Evolutionary conservation across 352 stramenopile genomes (phyloP), one percentile per base, ranked within the genome.

Genomic region (Globisporangium okanoganense): DNA sequence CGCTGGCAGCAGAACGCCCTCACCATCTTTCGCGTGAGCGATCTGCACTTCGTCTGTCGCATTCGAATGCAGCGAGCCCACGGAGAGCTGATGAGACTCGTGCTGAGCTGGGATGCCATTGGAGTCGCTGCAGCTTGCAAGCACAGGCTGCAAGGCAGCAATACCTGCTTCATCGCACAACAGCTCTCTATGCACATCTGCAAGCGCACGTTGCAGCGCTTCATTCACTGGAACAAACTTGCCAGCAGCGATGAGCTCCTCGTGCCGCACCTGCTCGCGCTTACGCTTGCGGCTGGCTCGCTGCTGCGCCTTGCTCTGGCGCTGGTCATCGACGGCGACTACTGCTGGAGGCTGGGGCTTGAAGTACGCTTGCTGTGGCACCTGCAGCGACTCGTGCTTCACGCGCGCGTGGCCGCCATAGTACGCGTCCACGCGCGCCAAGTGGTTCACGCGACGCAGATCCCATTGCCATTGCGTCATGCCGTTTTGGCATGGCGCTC

Each of bases 181-280:
- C 14, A 76, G 48, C 1, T 38, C 27, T 0, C 61, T 38, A 45
- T 77, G 75, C 0, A 71, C 67, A 1, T n/a, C 38, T 18, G 68
- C 29, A 24, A 86, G 56, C 29, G 62, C 49, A 2, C 35, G 22
- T 14, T 56, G 40, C 1, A 78, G 63, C 12, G 9, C 40, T 9
- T 38, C 56, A 48, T 70, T 68, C 41, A 88, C 35, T 12, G 75
- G 72, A 10, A 87, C 70, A 56, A 86, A 88, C 53, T 86, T 87
- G 14, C 75, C 73, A n/a, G 66, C 33, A 22, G 52, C 66, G 16
- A 61, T 62, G 47, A 89, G 71, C 33, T 78, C 56, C n/a, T 71
- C 43, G 13, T 85, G 62, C 24, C 68, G 65, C 24, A 61, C 58
- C 3, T 79, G 67, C 45, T 72, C 58, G 20, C 72, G 69, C 47